Conservation (phyloP, 2,329 filamentous ascomycete genomes). For the Curvularia sp. region DNA sequence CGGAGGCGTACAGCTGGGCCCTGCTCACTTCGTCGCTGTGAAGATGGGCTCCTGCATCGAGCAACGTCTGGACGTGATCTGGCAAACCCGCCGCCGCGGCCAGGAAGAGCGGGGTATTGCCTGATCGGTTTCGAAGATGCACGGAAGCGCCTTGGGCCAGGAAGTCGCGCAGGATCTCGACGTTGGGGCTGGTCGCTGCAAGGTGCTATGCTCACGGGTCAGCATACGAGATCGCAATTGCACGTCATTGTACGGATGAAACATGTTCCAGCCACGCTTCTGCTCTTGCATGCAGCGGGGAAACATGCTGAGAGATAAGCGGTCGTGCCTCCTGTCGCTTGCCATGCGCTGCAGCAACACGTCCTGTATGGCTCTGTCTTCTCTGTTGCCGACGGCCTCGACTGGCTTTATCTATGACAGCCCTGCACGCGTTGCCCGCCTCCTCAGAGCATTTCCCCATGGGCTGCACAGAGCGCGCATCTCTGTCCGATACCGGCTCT, state of each 20-base stretch:
- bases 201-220: conserved; percentile 57
- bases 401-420: conserved; percentile 38
- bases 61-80: conserved; percentile 62
- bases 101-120: conserved; percentile 65
- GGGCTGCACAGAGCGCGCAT: conserved; percentile 21
- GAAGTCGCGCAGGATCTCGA: conserved; percentile 63
- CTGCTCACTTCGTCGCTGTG: conserved; percentile 63
- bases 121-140: conserved; percentile 64
- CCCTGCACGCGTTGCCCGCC: conserved; percentile 24
- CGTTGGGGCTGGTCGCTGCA: conserved; percentile 62
- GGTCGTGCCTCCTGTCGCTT: conserved; percentile 31
- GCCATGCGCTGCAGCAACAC: conserved; percentile 18
- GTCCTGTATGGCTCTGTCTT: conserved; percentile 32
- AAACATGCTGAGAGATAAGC: conserved; percentile 41
- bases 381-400: conserved; percentile 37
- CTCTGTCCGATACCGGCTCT: conserved; percentile 39
- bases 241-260: conserved; percentile 36
- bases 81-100: conserved; percentile 63
- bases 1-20: conserved; percentile 55
- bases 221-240: conserved; percentile 39
- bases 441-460: conserved; percentile 27
- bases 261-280: conserved; percentile 30
- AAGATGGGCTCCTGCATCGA: conserved; percentile 65
- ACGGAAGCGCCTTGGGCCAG: conserved; percentile 65
- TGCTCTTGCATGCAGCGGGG: conserved; percentile 20